phyloP scores from a whole-genome alignment of 306 rosid genomes.

The Cucurbita ficifolia region DNA sequence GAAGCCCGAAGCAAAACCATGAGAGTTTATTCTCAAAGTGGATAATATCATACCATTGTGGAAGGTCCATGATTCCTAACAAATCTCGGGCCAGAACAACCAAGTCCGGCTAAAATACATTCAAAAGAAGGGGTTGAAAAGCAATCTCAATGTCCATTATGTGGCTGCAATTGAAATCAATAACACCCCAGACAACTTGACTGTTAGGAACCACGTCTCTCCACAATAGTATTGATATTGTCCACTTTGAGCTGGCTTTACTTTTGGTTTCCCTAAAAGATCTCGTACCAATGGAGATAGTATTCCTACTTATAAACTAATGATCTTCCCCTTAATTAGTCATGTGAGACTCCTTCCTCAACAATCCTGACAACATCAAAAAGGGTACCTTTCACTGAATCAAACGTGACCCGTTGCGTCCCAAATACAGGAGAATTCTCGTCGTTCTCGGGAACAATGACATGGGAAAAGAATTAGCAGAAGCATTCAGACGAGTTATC shows the following conservation, averaged over 20 bases:
- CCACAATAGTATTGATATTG: too few species aligned
- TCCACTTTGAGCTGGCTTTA: too few species aligned
- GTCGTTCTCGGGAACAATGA: conserved; percentile 11
- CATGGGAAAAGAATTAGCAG: conserved; percentile 9
- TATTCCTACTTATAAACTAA: too few species aligned
- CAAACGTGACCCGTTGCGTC: conserved; percentile 16
- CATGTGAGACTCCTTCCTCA: too few species aligned
- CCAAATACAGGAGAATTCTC: conserved; percentile 7
- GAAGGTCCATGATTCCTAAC: too few species aligned
- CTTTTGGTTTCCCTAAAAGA: too few species aligned
- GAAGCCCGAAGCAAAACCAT: too few species aligned
- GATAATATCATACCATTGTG: too few species aligned
- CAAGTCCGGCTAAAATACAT: conserved; percentile 96
- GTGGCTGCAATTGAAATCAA: conserved; percentile 45
- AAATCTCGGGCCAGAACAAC: conserved; percentile 99
- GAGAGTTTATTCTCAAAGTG: too few species aligned
- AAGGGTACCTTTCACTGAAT: conserved; percentile 43
- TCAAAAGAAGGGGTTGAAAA: conserved; percentile 79
- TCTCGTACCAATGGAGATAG: too few species aligned
- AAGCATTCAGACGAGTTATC: conserved; percentile 14
- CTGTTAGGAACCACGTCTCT: too few species aligned
- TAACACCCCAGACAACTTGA: conserved; percentile 56
- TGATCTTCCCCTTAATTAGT: too few species aligned
- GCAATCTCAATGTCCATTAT: conserved; percentile 45
- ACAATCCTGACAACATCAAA: conserved; percentile 18